Base-by-base conservation (phyloP, 371 early-diverging fungal genomes). In the Nematocida ausubeli region DNA sequence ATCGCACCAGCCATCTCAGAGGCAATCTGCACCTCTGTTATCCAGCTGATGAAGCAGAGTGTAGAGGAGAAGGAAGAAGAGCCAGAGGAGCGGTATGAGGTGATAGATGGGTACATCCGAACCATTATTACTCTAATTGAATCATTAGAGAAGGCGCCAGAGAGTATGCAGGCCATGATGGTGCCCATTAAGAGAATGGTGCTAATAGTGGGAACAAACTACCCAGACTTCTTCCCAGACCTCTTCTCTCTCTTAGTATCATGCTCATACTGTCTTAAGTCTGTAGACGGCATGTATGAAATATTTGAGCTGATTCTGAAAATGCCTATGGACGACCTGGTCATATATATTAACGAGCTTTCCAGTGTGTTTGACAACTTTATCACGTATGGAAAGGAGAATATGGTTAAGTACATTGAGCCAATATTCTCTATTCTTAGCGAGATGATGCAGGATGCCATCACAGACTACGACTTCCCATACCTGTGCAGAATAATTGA, bases 321-420 rank as follows among this genome's bases (percentile, higher is more conserved):
- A 32, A 64, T 81, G 24, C 66, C 55, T 0, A 68, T 37, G 4
- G 83, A 82, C 24, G 85, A 84, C 9, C 40, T 86, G 24, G 40
- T 56, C 9, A 16, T 75, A 14, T 81, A 82, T 37, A 24, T 71
- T 0, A 7, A 22, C 19, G 85, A 86, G 68, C 57, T 86, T 0
- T 65, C 81, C 7, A 69, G 80, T 28, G 67, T 85, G 34, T 71
- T 86, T 26, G 86, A 86, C 56, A 86, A 86, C 81, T 84, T 70
- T 47, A 54, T 85, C 24, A 67, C 80, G 28, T 85, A 75, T 73
- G 86, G 86, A 66, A 70, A 71, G 49, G 71, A 72, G 44, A 63
- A 42, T 6, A 70, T 67, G 47, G 19, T 49, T 26, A 40, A 9
- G 35, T 81, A 69, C 67, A 4, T 70, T 32, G 49, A 56, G 12